Evolutionary conservation across 2,329 filamentous ascomycete genomes (phyloP).

Genomic region (Juglanconis oblonga): DNA sequence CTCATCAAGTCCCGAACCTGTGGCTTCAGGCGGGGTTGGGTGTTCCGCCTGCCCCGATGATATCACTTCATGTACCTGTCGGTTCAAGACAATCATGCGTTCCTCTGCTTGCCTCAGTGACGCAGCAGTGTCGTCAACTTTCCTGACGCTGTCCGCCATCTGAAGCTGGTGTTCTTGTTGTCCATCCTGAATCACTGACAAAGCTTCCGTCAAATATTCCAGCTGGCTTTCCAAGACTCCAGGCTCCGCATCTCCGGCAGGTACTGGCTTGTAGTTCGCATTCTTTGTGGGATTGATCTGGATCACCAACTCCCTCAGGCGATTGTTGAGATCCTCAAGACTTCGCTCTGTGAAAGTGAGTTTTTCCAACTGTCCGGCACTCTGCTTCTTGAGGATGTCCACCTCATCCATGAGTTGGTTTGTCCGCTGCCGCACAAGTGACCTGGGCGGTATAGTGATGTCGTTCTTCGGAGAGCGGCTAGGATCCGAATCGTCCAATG

Average conservation of each 20-base stretch:
- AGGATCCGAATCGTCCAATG: conserved; percentile 63
- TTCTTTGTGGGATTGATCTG: conserved; percentile 54
- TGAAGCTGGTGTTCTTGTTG: conserved; percentile 39
- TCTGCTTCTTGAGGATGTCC: conserved; percentile 33
- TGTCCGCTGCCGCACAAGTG: conserved; percentile 52
- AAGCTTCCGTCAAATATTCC: conserved; percentile 66
- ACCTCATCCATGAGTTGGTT: conserved; percentile 46
- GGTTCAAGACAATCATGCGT: conserved; percentile 61
- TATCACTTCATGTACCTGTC: conserved; percentile 60
- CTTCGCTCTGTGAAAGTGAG: conserved; percentile 62
- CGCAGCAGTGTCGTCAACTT: conserved; percentile 22
- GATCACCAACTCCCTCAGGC: conserved; percentile 15
- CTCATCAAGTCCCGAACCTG: conserved; percentile 57
- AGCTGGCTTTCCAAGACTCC: conserved; percentile 56
- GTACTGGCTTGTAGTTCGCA: conserved; percentile 41
- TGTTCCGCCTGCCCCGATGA: conserved; percentile 44
- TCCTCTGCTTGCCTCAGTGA: conserved; percentile 43
- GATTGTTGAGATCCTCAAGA: conserved; percentile 63
- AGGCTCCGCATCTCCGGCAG: conserved; percentile 37
- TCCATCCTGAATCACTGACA: conserved; percentile 59
- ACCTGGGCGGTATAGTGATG: conserved; percentile 59
- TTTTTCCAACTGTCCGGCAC: conserved; percentile 41
- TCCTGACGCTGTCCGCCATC: conserved; percentile 24
- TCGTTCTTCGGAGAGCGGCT: conserved; percentile 36
- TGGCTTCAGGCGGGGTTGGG: conserved; percentile 55